phyloP scores from a whole-genome alignment of 495 filamentous ascomycete genomes.

The Penicillium maclennaniae region DNA sequence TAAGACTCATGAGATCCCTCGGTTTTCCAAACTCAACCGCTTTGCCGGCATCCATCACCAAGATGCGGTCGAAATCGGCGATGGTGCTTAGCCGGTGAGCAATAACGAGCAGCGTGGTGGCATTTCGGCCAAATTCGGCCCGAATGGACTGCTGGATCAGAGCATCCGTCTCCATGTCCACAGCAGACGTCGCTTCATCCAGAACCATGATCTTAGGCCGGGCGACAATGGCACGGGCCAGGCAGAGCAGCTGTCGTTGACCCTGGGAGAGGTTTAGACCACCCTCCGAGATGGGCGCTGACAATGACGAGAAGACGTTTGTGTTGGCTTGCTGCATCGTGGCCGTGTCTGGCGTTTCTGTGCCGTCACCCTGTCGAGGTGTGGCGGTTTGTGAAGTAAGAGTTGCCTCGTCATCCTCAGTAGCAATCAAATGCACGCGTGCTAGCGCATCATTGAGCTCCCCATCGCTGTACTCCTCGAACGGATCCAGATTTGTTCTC shows the following conservation, averaged over 20 bases:
- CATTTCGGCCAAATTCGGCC: slow-evolving; percentile 66
- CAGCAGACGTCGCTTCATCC: slow-evolving; percentile 85
- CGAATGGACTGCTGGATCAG: slow-evolving; percentile 80
- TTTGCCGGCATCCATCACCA: slow-evolving; percentile 72
- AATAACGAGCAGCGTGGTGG: slow-evolving; percentile 78
- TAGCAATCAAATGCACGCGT: slow-evolving; percentile 65
- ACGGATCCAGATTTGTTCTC: slow-evolving; percentile 77
- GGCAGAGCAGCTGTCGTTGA: slow-evolving; percentile 82
- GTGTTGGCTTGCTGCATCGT: slow-evolving; percentile 41
- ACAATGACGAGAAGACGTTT: slow-evolving; percentile 60
- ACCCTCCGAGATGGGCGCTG: slow-evolving; percentile 65
- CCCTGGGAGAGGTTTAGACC: slow-evolving; percentile 83
- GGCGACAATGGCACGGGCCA: slow-evolving; percentile 80
- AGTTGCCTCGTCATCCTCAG: slow-evolving; percentile 31
- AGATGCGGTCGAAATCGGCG: slow-evolving; percentile 78
- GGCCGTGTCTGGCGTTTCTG: slow-evolving; percentile 24
- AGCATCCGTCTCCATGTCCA: slow-evolving; percentile 81
- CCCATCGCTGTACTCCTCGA: slow-evolving; percentile 64
- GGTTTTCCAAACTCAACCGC: slow-evolving; percentile 74
- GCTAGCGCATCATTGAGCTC: slow-evolving; percentile 72
- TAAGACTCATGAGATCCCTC: slow-evolving; percentile 58
- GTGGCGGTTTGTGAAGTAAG: slow-evolving; percentile 33
- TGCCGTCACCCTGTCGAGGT: slow-evolving; percentile 19
- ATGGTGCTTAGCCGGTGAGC: slow-evolving; percentile 85
- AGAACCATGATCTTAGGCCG: slow-evolving; percentile 82